Percentiles rank a stretch among this genome's conserved stretches.
phyloP scores from a whole-genome alignment of 305 asterid genomes.

The Rubia peregrina region DNA sequence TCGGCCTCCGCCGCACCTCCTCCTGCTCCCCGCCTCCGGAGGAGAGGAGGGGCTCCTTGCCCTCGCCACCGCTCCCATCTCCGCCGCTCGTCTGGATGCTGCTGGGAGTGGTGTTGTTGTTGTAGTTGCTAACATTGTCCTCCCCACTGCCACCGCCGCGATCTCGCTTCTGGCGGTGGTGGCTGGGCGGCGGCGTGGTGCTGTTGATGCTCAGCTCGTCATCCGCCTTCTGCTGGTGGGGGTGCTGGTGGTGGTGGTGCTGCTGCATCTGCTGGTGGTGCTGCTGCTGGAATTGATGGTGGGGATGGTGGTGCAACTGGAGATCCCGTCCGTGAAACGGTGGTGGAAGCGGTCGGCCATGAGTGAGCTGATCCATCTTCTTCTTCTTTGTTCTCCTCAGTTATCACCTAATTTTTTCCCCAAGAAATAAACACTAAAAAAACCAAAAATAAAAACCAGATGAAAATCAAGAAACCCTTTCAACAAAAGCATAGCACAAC shows the following conservation, averaged over 20 bases:
- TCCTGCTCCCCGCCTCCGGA: slow-evolving; percentile 25
- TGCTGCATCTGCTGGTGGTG: background rate
- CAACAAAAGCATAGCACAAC: too few relatives aligned
- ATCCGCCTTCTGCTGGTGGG: slow-evolving; percentile 29
- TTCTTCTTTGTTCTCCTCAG: background rate
- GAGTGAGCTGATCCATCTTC: slow-evolving; percentile 47
- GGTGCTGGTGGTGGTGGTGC: slow-evolving; percentile 27
- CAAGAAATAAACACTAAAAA: background rate
- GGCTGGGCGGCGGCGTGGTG: slow-evolving; percentile 18
- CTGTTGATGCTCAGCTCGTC: slow-evolving; percentile 45
- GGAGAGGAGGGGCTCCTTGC: slow-evolving; percentile 22
- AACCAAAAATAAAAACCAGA: background rate
- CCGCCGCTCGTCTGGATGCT: background rate
- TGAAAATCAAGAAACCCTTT: too few relatives aligned
- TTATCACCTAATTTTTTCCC: too few relatives aligned
- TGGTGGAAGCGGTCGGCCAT: slow-evolving; percentile 58
- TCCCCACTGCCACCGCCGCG: slow-evolving; percentile 15
- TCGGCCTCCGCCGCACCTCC: slow-evolving; percentile 48
- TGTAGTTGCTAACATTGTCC: slow-evolving; percentile 20
- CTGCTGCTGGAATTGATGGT: slow-evolving; percentile 27
- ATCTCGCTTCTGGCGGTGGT: slow-evolving; percentile 36
- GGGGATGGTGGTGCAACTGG: slow-evolving; percentile 42
- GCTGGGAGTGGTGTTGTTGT: slow-evolving; percentile 4
- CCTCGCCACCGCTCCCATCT: slow-evolving; percentile 24
- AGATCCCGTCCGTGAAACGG: slow-evolving; percentile 45